These are phyloP conservation scores for Trichosporon faecale DNA, from an alignment of 1,284 basidiomycete genomes.

Conservation along the genomic window DNA sequence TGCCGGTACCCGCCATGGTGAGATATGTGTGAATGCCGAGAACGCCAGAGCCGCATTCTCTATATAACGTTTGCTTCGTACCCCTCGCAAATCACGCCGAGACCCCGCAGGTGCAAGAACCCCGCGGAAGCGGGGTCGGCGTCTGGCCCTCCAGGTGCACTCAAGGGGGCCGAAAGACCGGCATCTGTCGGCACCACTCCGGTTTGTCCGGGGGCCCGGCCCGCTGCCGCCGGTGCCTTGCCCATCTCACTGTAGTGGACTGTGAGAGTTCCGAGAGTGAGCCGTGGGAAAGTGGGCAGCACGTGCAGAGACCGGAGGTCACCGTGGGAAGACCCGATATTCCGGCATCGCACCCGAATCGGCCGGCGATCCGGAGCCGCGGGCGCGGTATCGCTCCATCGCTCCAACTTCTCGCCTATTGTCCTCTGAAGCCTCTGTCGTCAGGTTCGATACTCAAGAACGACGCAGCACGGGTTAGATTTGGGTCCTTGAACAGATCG, in stretches of 20 bases:
- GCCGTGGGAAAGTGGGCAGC: not conserved
- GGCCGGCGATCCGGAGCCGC: not conserved
- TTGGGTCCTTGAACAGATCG: too few species aligned
- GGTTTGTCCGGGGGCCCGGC: not conserved
- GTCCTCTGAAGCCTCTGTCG: not conserved
- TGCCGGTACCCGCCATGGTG: slow-evolving; percentile 32
- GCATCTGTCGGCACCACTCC: not conserved
- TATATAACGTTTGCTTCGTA: not conserved
- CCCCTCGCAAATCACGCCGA: not conserved
- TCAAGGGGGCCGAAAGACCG: not conserved
- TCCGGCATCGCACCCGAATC: not conserved
- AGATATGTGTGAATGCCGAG: not conserved
- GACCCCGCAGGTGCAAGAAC: not conserved
- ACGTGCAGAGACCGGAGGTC: not conserved
- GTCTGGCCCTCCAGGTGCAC: not conserved
- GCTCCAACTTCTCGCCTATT: not conserved
- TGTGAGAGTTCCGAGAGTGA: not conserved
- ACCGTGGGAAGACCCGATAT: not conserved
- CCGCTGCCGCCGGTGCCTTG: not conserved
- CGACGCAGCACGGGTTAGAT: too few species aligned
- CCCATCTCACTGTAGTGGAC: not conserved
- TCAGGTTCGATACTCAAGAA: too few species aligned
- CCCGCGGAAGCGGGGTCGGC: not conserved
- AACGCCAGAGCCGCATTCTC: not conserved
- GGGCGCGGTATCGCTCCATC: not conserved